Evolutionary conservation across 108 stramenopile species (phyloP).

Genomic region (Seminavis robusta): DNA sequence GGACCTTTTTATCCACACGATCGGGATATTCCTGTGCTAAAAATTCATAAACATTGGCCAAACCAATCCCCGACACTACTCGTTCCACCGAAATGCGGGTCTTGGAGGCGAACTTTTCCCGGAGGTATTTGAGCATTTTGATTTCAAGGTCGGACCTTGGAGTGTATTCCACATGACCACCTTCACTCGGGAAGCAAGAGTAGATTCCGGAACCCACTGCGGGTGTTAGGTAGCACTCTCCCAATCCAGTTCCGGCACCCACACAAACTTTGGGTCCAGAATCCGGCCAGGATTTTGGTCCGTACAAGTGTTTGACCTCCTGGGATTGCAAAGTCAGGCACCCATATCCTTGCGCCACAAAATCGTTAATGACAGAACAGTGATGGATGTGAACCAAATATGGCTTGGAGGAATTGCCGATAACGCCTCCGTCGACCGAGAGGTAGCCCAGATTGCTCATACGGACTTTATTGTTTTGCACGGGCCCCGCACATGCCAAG

Average conservation of each 20-base stretch:
- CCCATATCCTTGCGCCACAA: slow-evolving; percentile 96
- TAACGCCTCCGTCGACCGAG: slow-evolving; percentile 63
- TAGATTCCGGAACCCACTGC: slow-evolving; percentile 38
- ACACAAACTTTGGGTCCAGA: slow-evolving; percentile 90
- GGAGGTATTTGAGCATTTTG: slow-evolving; percentile 66
- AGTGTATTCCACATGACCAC: slow-evolving; percentile 94
- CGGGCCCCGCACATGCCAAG: slow-evolving; percentile 93
- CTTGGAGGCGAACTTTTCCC: slow-evolving; percentile 47
- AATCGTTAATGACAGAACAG: slow-evolving; percentile 92
- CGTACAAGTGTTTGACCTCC: slow-evolving; percentile 51
- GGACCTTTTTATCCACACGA: slow-evolving; percentile 52
- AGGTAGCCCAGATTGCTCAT: slow-evolving; percentile 81
- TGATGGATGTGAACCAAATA: slow-evolving; percentile 36
- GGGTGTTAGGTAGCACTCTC: slow-evolving; percentile 89
- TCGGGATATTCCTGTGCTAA: slow-evolving; percentile 81
- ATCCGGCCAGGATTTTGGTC: slow-evolving; percentile 28
- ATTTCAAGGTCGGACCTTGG: slow-evolving; percentile 80
- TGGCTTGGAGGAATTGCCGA: slow-evolving; percentile 24
- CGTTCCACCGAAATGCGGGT: slow-evolving; percentile 92
- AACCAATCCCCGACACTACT: slow-evolving; percentile 91
- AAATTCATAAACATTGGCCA: slow-evolving; percentile 96
- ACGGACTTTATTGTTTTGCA: slow-evolving; percentile 66
- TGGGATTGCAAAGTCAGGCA: slow-evolving; percentile 78
- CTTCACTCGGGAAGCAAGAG: slow-evolving; percentile 92
- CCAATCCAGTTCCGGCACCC: slow-evolving; percentile 97